A percentile compares a stretch with the other conserved stretches of the same genome.
Conservation (phyloP, 345 rosid species). For the Bruguiera gymnorhiza region DNA sequence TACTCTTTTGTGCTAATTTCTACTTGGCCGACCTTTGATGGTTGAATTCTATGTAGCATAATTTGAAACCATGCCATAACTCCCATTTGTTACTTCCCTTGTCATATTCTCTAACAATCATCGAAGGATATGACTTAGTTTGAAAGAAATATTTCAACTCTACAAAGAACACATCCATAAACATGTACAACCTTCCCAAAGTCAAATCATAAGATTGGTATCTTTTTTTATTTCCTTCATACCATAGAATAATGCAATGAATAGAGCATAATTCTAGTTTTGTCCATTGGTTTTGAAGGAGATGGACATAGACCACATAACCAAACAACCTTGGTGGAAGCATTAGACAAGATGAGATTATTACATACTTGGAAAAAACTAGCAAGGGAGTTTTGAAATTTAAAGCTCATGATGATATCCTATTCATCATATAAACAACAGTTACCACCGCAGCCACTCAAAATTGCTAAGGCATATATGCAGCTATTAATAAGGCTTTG, state of each 20-base stretch:
- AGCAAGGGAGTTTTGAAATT: not conserved
- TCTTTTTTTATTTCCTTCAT: not conserved
- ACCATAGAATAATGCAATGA: not conserved
- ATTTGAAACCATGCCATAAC: not conserved
- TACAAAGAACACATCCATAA: not conserved
- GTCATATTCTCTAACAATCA: no score
- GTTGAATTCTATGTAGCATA: no score
- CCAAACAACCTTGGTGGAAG: not conserved
- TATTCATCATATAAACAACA: not conserved
- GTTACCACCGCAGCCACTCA: fast-evolving
- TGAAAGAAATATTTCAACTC: not conserved
- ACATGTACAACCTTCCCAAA: not conserved
- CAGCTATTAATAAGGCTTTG: not conserved
- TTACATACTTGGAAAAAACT: not conserved
- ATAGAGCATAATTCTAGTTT: no score
- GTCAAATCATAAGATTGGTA: not conserved
- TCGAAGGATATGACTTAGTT: not conserved
- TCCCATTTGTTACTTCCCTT: not conserved
- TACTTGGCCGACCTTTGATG: no score
- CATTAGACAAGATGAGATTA: not conserved
- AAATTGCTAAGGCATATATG: not conserved
- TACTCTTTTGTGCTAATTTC: no score
- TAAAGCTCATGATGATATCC: not conserved
- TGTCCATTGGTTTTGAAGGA: not conserved
- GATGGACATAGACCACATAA: not conserved